Base-by-base conservation (phyloP, 2,329 filamentous ascomycete genomes). In the Aureobasidium leucospermi region DNA sequence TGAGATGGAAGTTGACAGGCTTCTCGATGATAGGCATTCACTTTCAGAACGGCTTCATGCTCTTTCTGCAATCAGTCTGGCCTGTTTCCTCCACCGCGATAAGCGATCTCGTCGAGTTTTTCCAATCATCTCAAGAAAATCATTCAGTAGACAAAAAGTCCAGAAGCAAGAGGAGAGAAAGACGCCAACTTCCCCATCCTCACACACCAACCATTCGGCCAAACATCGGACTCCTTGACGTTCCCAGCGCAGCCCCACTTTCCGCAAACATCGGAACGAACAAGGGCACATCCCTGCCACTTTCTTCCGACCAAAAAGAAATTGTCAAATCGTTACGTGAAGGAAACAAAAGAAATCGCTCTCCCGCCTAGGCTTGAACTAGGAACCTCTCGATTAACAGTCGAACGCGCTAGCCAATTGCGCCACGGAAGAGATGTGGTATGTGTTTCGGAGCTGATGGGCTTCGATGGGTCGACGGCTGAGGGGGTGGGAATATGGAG, bases 341-440 rank as follows among this genome's bases (percentile, higher is more conserved):
- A 43, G 10, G 29, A 29, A 28, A 45, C 16, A 45, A 45, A 28
- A 46, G 11, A 4, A 48, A 16, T 16, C 15, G 19, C 46, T 48
- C 46, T 48, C 46, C 46, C 46, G 46, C 29, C 31, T 32, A 48
- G 46, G 46, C 46, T 48, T 48, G 46, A 48, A 48, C 46, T 48
- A 32, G 31, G 29, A 48, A 48, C 46, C 46, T 48, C 46, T 48
- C 46, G 46, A 29, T 29, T 48, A 48, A 42, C 39, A 42, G 46
- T 29, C 46, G 29, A 48, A 32, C 29, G 46, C 46, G 46, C 39
- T 42, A 42, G 39, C 46, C 23, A 23, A 23, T 23, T 23, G 34
- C 34, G 34, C 34, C 46, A 48, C 46, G 46, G 46, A 48, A 48
- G 46, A 48, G 31, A 32, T 11, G n/a, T n/a, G 6, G 13, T n/a